phyloP scores from a whole-genome alignment of 75 land plant species.

The Selaginella tamariscina region DNA sequence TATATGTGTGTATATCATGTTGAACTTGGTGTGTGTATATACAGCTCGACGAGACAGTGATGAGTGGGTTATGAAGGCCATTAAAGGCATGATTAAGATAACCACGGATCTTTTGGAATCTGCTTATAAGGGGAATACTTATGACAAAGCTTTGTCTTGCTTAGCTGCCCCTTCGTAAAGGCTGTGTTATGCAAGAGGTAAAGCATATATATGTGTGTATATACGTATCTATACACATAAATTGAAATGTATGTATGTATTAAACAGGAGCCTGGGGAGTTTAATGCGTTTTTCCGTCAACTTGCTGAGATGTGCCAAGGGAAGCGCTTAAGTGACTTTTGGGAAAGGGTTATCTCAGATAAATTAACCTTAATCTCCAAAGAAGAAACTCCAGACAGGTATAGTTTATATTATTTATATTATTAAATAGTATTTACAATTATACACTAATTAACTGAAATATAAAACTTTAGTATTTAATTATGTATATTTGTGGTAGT shows the following conservation, averaged over 20 bases:
- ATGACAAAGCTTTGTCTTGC: slow-evolving; percentile 61
- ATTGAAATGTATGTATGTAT: background rate
- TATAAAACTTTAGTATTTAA: background rate
- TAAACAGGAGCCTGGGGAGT: slow-evolving; percentile 41
- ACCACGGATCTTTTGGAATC: slow-evolving; percentile 52
- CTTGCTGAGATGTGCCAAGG: slow-evolving; percentile 31
- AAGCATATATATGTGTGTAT: background rate
- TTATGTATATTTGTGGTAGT: background rate
- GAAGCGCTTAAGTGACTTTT: slow-evolving; percentile 33
- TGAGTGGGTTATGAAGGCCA: slow-evolving; percentile 70
- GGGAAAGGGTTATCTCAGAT: slow-evolving; percentile 27
- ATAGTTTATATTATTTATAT: background rate
- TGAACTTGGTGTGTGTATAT: no score
- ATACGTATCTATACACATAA: background rate
- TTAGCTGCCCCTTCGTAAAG: slow-evolving; percentile 67
- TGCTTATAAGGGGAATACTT: slow-evolving; percentile 50
- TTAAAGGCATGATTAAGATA: slow-evolving; percentile 55
- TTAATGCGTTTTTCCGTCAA: slow-evolving; percentile 34
- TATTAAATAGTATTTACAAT: background rate
- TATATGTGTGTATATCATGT: no score
- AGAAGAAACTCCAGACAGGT: slow-evolving; percentile 50
- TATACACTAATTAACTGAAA: background rate
- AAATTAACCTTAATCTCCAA: slow-evolving; percentile 39
- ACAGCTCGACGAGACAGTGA: slow-evolving; percentile 63
- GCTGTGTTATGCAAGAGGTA: slow-evolving; percentile 85